phyloP scores from a whole-genome alignment of 192 early-diverging fungal genomes.

The Piromyces sp. region DNA sequence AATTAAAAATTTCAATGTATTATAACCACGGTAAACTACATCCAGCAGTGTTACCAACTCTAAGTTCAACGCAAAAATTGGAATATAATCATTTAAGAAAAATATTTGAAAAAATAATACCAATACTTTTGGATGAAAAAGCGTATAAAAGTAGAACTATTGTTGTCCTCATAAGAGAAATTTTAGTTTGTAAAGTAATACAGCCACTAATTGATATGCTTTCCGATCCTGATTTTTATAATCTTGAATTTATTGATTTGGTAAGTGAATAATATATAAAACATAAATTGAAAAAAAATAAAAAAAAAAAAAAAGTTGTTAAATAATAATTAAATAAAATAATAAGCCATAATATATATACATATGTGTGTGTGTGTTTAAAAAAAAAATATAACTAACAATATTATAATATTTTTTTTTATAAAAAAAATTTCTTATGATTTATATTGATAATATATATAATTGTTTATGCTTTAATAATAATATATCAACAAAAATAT shows the following conservation, averaged over 20 bases:
- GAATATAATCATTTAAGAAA: not conserved
- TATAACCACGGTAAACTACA: not conserved
- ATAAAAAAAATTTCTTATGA: too few relatives aligned
- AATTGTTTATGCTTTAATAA: too few relatives aligned
- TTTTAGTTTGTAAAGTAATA: conserved; percentile 49
- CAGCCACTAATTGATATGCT: conserved; percentile 46
- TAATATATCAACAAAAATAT: too few relatives aligned
- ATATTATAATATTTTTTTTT: too few relatives aligned
- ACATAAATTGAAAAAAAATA: too few relatives aligned
- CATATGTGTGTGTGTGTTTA: too few relatives aligned
- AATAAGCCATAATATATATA: too few relatives aligned
- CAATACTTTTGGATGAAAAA: not conserved
- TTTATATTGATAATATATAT: too few relatives aligned
- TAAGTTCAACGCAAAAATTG: not conserved
- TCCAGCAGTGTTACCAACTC: not conserved
- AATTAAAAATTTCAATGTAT: not conserved
- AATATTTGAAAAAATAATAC: not conserved
- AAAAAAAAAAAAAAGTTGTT: too few relatives aligned
- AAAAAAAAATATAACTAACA: too few relatives aligned
- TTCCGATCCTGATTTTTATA: conserved; percentile 74
- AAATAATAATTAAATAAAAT: too few relatives aligned
- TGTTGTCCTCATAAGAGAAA: conserved; percentile 47
- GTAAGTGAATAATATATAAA: not conserved
- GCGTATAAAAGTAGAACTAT: not conserved
- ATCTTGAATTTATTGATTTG: conserved; percentile 50